phyloP scores from a whole-genome alignment of 352 stramenopile species.

The Phytophthora rubi region DNA sequence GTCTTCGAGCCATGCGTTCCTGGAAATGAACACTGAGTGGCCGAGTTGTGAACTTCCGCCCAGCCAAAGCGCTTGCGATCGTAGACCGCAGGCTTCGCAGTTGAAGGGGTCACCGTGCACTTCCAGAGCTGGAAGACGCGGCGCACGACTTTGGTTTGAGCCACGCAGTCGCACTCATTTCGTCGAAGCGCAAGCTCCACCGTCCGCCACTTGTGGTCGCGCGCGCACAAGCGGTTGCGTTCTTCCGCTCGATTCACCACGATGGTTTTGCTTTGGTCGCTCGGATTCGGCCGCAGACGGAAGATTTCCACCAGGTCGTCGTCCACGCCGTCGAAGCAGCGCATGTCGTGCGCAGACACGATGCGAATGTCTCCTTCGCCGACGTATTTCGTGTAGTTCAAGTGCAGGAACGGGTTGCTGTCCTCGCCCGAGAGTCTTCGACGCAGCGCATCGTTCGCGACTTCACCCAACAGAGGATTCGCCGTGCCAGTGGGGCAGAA shows the following conservation, averaged over 20 bases:
- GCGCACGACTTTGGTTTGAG: slow-evolving; percentile 87
- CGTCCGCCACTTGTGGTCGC: slow-evolving; percentile 95
- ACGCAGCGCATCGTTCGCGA: slow-evolving; percentile 92
- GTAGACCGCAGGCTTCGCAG: slow-evolving; percentile 33
- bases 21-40: slow-evolving; percentile 63
- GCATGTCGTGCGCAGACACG: slow-evolving; percentile 91
- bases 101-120: slow-evolving; percentile 75
- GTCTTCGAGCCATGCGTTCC: slow-evolving; percentile 26
- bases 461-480: slow-evolving; percentile 83
- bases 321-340: slow-evolving; percentile 91
- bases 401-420: slow-evolving; percentile 76
- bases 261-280: slow-evolving; percentile 18
- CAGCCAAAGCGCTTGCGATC: slow-evolving; percentile 62
- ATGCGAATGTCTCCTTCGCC: slow-evolving; percentile 87
- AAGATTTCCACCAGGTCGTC: slow-evolving; percentile 75
- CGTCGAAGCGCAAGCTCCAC: slow-evolving; percentile 88
- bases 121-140: slow-evolving; percentile 95
- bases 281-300: slow-evolving; percentile 23
- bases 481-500: slow-evolving; percentile 96
- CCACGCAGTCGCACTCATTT: slow-evolving; percentile 93
- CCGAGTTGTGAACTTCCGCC: slow-evolving; percentile 57
- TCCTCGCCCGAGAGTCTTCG: slow-evolving; percentile 64
- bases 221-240: slow-evolving; percentile 83
- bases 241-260: slow-evolving; percentile 75
- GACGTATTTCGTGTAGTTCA: slow-evolving; percentile 90